Evolutionary conservation across 179 eudicot genomes (phyloP), one percentile per base, ranked within the genome.

Genomic region (Beta macrorhiza): DNA sequence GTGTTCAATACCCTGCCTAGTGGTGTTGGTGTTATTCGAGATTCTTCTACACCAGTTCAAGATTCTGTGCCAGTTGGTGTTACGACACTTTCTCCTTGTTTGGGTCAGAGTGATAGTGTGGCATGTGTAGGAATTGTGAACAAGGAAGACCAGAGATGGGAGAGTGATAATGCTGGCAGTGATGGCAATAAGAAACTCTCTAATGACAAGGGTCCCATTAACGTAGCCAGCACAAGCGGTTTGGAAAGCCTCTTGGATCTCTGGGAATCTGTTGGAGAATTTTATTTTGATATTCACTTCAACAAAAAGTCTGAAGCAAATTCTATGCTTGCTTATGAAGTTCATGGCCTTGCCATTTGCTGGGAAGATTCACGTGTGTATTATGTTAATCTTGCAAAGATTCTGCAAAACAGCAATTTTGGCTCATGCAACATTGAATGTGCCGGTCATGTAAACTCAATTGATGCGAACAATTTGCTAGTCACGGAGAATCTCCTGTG

Each of bases 291-390:
- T 87, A 79, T 96, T 72, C 94, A 96, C 86, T 96, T 91, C 80
- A 92, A 82, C 88, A 94, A 92, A 86, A 87, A 83, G 82, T 85
- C 96, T 78, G 98, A 85, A 74, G 74, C 84, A 68, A 89, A 88
- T 81, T 82, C 90, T 25, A 71, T 75, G 62, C 74, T 85, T 75
- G 88, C 93, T 74, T 94, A 88, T 80, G 99, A 96, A 84, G 84
- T 96, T 78, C 94, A 87, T 61, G 98, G 99, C 73, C 83, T 96
- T 42, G 97, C 99, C 77, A 83, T 96, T 75, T 94, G 98, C 83
- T 96, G 99, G 99, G 93, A 88, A 64, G 83, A 84, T 83, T 96
- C 98, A 81, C 93, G 96, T 5, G 97, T 94, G 32, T 94, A 92
- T 86, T 94, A 92, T 88, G 77, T 96, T n/a, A 92, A 88, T 88